These are phyloP conservation scores for Pestalotiopsis sp. DNA, from an alignment of 2,329 filamentous ascomycete species.

Conservation along the genomic window DNA sequence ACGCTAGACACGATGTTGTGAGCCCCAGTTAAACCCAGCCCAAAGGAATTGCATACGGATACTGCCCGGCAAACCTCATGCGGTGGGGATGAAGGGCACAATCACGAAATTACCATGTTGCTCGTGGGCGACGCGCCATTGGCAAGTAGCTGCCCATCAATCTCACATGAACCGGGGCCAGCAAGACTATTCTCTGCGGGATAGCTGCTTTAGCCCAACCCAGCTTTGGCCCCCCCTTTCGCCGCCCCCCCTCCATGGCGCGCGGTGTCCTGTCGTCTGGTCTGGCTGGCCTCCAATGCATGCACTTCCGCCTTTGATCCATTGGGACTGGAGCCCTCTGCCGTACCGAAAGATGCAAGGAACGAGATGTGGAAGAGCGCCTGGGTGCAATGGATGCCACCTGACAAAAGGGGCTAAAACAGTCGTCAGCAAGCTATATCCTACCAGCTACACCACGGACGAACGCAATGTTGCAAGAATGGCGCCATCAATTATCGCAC, in stretches of 20 bases:
- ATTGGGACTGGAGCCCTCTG: not conserved
- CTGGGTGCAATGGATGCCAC: not conserved
- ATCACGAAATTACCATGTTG: not conserved
- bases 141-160: not conserved
- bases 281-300: not conserved
- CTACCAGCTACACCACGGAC: not conserved
- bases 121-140: not conserved
- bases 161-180: not conserved
- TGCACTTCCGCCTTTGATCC: not conserved
- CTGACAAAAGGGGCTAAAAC: conserved; percentile 11
- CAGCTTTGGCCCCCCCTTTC: not conserved
- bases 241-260: not conserved
- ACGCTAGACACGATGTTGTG: not conserved
- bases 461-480: not conserved
- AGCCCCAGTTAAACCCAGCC: not conserved
- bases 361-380: not conserved
- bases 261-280: not conserved
- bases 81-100: not conserved
- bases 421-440: conserved; percentile 8
- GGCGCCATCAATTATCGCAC: not conserved
- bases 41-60: not conserved
- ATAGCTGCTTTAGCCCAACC: not conserved
- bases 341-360: not conserved
- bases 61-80: not conserved
- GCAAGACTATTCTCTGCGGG: not conserved